These are phyloP conservation scores for Neonectria hederae DNA, from an alignment of 2,329 filamentous ascomycete genomes.

Conservation along the genomic window DNA sequence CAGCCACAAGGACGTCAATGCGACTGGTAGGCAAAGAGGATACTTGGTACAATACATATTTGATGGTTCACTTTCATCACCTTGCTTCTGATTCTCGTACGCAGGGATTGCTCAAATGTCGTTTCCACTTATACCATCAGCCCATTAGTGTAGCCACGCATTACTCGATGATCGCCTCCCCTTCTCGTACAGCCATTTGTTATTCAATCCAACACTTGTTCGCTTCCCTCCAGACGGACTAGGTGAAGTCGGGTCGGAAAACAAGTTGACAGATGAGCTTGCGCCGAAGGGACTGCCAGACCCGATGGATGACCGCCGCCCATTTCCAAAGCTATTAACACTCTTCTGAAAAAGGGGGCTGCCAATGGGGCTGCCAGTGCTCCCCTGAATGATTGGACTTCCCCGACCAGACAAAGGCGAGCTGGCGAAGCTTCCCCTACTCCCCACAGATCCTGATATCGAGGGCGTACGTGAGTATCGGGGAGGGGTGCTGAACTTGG, in stretches of 20 bases:
- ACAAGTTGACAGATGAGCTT: constrained; percentile 58
- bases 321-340: constrained; percentile 59
- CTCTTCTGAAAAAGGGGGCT: constrained; percentile 75
- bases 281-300: constrained; percentile 63
- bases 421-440: constrained; percentile 64
- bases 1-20: constrained; percentile 27
- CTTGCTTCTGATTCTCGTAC: constrained; percentile 15
- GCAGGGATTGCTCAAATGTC: constrained; percentile 15
- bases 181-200: constrained; percentile 94
- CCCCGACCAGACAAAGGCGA: constrained; percentile 68
- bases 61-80: constrained; percentile 14
- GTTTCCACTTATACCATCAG: constrained; percentile 5
- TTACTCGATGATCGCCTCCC: constrained; percentile 66
- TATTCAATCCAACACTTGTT: constrained; percentile 82
- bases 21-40: constrained; percentile 16
- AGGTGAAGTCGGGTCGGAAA: constrained; percentile 72
- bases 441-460: constrained; percentile 68
- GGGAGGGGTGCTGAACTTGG: constrained; percentile 82
- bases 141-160: constrained; percentile 49
- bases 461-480: constrained; percentile 83
- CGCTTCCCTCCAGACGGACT: constrained; percentile 74
- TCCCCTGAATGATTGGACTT: constrained; percentile 54
- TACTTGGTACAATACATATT: constrained; percentile 2
- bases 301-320: constrained; percentile 70
- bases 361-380: constrained; percentile 49